Conservation (phyloP, 2,329 filamentous ascomycete species). For the Microdochium paspali region DNA sequence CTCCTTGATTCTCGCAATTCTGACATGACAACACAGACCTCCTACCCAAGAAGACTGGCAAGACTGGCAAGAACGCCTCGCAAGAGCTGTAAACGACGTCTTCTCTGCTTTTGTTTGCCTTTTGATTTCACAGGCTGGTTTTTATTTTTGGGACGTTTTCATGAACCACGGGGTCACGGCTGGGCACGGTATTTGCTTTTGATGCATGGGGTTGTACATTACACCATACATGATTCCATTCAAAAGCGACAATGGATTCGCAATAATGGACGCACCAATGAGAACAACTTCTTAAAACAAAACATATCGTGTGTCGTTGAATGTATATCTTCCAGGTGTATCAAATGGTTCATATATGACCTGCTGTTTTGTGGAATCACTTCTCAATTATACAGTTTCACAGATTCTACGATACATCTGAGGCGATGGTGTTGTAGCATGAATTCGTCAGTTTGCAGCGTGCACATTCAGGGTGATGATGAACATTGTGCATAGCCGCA, state of each 20-base stretch:
- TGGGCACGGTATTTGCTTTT: conserved; percentile 59
- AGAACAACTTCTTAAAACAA: conserved; percentile 41
- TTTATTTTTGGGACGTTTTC: conserved; percentile 54
- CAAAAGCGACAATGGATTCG: conserved; percentile 41
- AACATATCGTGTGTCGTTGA: neutral
- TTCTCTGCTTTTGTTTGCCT: conserved; percentile 29
- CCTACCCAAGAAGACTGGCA: conserved; percentile 97
- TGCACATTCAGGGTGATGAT: no score
- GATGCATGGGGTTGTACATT: conserved; percentile 58
- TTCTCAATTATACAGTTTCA: no score
- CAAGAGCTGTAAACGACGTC: conserved; percentile 73
- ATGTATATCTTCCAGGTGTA: neutral
- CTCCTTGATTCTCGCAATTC: conserved; percentile 24
- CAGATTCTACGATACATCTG: no score
- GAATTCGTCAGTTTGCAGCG: no score
- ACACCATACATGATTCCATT: conserved; percentile 46
- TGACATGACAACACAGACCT: conserved; percentile 55
- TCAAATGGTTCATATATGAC: conserved; percentile 14
- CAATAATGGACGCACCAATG: conserved; percentile 34
- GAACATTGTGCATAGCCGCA: no score
- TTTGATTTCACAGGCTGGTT: conserved; percentile 52
- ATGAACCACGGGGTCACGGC: conserved; percentile 75
- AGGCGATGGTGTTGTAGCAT: no score
- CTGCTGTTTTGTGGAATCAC: no score
- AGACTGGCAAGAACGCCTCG: conserved; percentile 85